Base-by-base conservation (phyloP, 129 eudicot species). In the Tanacetum coccineum region DNA sequence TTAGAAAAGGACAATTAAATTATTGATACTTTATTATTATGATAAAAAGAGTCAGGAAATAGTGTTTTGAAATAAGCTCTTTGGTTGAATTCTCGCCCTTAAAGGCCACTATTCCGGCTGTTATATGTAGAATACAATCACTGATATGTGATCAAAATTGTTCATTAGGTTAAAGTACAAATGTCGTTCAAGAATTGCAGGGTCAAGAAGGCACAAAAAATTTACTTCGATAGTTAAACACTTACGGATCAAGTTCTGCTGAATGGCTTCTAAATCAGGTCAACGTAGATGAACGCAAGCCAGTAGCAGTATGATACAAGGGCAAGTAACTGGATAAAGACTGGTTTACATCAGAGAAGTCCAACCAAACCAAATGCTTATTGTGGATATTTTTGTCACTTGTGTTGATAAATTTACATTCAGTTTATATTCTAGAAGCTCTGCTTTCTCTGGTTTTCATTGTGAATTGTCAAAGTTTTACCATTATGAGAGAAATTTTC, bases 211-310 rank as follows among this genome's bases (percentile, higher is more conserved):
- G n/a, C n/a, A n/a, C n/a, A n/a, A n/a, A n/a, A n/a, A n/a, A n/a
- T n/a, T n/a, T n/a, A n/a, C n/a, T n/a, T n/a, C n/a, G n/a, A n/a
- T n/a, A n/a, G n/a, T n/a, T n/a, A n/a, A n/a, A n/a, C n/a, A n/a
- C 25, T 51, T 14, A 42, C 3, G n/a, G 14, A 56, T 15, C 59
- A 18, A 46, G 60, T 13, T 59, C 21, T 8, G 13, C 52, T 47
- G 15, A 47, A 32, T 67, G 72, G 39, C 51, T 18, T 67, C 61
- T 15, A 50, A 60, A 59, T 61, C 75, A 68, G 42, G 74, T 75
- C 30, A 75, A 61, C 17, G 59, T 68, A 40, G 80, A 75, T 22
- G 70, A 68, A 53, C 57, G 36, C 70, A 75, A 68, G 74, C 74
- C 74, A 12, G 74, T 75, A 61, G 74, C 80, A 44, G 80, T 75